These are phyloP conservation scores for Urochloa ruziziensis DNA, from an alignment of 176 grass and related monocot species.

Conservation along the genomic window DNA sequence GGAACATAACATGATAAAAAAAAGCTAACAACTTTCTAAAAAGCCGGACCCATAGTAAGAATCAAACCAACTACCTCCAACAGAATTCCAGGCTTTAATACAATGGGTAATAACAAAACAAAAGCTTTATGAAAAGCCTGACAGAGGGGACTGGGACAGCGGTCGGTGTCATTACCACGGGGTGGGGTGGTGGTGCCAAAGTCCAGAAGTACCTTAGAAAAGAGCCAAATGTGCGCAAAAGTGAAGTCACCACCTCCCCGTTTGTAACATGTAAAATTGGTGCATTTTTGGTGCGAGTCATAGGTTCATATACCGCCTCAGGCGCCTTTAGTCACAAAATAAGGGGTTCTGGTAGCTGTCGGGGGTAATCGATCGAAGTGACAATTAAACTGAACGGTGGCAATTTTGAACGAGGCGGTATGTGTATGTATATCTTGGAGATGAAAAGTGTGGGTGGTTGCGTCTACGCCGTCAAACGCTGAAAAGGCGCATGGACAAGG, in stretches of 20 bases:
- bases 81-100: conserved; percentile 3
- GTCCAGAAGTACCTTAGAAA: not conserved
- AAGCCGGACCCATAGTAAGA: conserved; percentile 6
- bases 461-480: not conserved
- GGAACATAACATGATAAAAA: conserved; percentile 25
- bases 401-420: not conserved
- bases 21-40: conserved; percentile 20
- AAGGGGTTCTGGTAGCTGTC: not conserved
- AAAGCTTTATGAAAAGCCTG: conserved; percentile 26
- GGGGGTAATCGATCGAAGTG: not conserved
- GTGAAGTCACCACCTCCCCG: not conserved
- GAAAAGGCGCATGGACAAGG: not conserved
- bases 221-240: not conserved
- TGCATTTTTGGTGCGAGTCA: not conserved
- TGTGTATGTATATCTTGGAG: not conserved
- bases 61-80: not conserved
- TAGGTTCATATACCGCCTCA: conserved; percentile 2
- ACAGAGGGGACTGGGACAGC: not conserved
- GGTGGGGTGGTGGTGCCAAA: not conserved
- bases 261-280: conserved; percentile 30
- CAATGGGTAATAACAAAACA: conserved; percentile 28
- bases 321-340: not conserved
- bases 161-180: not conserved
- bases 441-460: not conserved
- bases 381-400: not conserved